Base-by-base conservation (phyloP, 345 rosid species). In the Salix exigua region DNA sequence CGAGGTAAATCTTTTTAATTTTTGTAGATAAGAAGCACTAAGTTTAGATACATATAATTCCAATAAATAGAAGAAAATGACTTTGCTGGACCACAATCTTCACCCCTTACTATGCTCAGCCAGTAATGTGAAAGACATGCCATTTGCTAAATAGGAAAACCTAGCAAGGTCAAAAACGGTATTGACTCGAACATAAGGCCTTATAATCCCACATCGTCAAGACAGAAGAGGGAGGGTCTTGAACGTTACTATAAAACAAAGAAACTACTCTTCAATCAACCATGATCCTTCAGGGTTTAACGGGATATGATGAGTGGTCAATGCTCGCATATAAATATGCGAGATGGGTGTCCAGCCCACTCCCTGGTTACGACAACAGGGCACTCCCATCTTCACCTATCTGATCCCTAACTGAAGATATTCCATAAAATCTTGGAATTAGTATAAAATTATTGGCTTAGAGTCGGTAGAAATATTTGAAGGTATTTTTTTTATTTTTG, bases 251-350 rank as follows among this genome's bases (percentile, higher is more conserved):
- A 79, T 81, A 89, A 76, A 73, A 0, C 0, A n/a, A 30, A 0
- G 31, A 14, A 16, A 25, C 10, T 2, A 0, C 0, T 0, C 0
- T 0, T 0, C 0, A 0, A 0, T 0, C 0, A 0, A 0, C 0
- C 2, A 69, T 88, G 91, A 86, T 89, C 93, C 93, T 89, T 88
- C 91, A 81, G 65, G 88, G 87, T 88, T 67, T n/a, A 76, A 82
- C 78, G 88, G 91, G 90, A 84, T 55, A 63, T 86, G 93, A 88
- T 77, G 93, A 89, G 89, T 83, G 90, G 91, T 84, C 31, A 4
- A 1, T 0, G 0, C 86, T 82, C 82, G 88, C 86, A 1, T 18
- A 0, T 0, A 0, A 7, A 0, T 2, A 0, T 84, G 90, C 89
- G 88, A 61, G 90, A 88, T 11, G 89, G 84, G 93, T 76, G 89